These are phyloP conservation scores for Fusarium pseudoanthophilum DNA, from an alignment of 2,329 filamentous ascomycete genomes.

Conservation along the genomic window DNA sequence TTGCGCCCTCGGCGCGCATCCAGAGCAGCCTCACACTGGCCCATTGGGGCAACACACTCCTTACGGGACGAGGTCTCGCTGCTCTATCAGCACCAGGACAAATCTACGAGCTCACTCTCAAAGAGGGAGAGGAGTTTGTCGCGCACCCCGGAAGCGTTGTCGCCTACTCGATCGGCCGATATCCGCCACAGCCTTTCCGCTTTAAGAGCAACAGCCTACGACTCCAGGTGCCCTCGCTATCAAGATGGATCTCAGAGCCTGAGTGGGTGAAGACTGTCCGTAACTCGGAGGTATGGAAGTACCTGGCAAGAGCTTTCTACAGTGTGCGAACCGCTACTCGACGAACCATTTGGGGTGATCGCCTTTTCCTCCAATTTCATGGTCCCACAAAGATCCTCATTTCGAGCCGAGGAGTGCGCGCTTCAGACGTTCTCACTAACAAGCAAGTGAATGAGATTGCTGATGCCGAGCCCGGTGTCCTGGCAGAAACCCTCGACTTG, in stretches of 20 bases:
- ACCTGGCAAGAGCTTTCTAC: slow-evolving; percentile 72
- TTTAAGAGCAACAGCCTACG: slow-evolving; percentile 81
- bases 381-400: slow-evolving; percentile 88
- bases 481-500: slow-evolving; percentile 67
- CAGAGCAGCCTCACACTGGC: slow-evolving; percentile 80
- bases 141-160: slow-evolving; percentile 92
- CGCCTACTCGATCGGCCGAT: slow-evolving; percentile 82
- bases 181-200: slow-evolving; percentile 83
- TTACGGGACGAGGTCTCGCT: slow-evolving; percentile 88
- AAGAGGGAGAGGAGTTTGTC: slow-evolving; percentile 87
- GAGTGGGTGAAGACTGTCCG: slow-evolving; percentile 80
- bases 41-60: slow-evolving; percentile 90
- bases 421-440: slow-evolving; percentile 80
- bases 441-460: slow-evolving; percentile 92
- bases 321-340: slow-evolving; percentile 79
- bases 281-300: slow-evolving; percentile 77
- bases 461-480: slow-evolving; percentile 77
- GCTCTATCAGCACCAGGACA: slow-evolving; percentile 89
- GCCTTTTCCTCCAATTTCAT: slow-evolving; percentile 89
- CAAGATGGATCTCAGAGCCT: slow-evolving; percentile 74
- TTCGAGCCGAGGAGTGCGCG: slow-evolving; percentile 83
- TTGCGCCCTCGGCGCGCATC: slow-evolving; percentile 79
- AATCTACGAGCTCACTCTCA: slow-evolving; percentile 85
- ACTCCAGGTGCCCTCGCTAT: slow-evolving; percentile 79
- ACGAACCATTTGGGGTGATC: slow-evolving; percentile 90